Conservation (phyloP, 495 filamentous ascomycete genomes). For the Penicillium antarcticum region DNA sequence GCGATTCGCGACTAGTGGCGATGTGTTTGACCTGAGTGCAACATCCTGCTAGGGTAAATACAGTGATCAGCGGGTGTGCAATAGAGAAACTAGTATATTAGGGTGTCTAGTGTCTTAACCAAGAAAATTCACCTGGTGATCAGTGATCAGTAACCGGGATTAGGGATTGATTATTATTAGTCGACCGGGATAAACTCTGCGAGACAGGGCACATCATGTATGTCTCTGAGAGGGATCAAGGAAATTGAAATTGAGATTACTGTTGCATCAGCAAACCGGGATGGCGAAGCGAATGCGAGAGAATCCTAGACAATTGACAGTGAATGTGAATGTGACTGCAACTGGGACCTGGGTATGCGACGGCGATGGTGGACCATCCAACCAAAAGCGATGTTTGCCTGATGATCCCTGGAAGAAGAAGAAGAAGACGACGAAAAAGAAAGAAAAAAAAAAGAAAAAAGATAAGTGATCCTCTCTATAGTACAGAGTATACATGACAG, state of each 20-base stretch:
- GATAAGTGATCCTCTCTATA: no score
- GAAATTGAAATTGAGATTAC: background rate
- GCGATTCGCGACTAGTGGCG: conserved; percentile 1
- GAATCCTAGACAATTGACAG: background rate
- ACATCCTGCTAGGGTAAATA: conserved; percentile 2
- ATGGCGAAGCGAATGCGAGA: background rate
- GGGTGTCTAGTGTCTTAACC: no score
- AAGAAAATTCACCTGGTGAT: background rate
- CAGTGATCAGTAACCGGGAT: background rate
- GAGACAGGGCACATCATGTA: background rate
- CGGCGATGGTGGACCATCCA: no score
- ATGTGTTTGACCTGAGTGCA: conserved; percentile 3
- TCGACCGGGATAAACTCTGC: background rate
- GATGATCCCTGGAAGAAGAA: no score
- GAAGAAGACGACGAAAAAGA: no score
- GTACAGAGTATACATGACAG: no score
- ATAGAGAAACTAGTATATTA: background rate
- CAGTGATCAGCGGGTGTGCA: background rate
- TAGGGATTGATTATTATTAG: background rate
- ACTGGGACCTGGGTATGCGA: no score
- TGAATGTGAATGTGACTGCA: no score
- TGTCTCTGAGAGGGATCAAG: no score
- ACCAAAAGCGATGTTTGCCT: no score
- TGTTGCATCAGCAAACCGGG: conserved; percentile 4
- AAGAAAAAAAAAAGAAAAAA: no score